Percentiles rank a stretch among this genome's conserved stretches.
phyloP scores from a whole-genome alignment of 495 filamentous ascomycete species.

The Parathielavia appendiculata region DNA sequence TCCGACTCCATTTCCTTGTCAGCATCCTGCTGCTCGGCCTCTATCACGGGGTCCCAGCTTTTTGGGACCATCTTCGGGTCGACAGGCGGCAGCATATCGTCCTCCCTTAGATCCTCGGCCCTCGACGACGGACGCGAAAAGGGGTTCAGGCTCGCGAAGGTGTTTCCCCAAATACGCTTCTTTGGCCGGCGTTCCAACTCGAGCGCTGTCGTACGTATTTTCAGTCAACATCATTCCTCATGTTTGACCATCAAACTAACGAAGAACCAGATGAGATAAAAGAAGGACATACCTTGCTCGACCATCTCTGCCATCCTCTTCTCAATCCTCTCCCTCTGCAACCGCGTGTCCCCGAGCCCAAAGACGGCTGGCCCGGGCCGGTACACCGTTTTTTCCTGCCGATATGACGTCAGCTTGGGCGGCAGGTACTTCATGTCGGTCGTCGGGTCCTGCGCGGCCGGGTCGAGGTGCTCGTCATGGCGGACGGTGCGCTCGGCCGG shows the following conservation, averaged over 20 bases:
- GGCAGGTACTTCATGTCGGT: slow-evolving; percentile 16
- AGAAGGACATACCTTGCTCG: slow-evolving; percentile 9
- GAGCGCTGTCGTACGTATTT: neutral
- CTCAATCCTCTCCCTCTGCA: slow-evolving; percentile 21
- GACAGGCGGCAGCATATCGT: slow-evolving; percentile 10
- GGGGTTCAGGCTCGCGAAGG: neutral
- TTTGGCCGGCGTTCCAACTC: neutral
- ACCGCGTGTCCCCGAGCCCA: slow-evolving; percentile 26
- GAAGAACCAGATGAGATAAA: neutral
- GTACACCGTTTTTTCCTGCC: slow-evolving; percentile 17
- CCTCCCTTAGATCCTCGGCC: neutral
- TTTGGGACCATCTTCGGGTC: neutral
- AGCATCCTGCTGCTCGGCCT: neutral
- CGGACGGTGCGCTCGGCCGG: neutral
- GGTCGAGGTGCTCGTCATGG: slow-evolving; percentile 16
- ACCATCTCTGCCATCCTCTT: slow-evolving; percentile 14
- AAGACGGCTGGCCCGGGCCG: slow-evolving; percentile 21
- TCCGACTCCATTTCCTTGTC: neutral
- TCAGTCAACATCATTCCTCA: neutral
- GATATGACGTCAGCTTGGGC: slow-evolving; percentile 21
- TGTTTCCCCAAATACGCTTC: neutral
- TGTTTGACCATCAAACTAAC: neutral
- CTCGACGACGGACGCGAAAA: slow-evolving; percentile 1
- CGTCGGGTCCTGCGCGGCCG: slow-evolving; percentile 16
- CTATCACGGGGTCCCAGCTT: slow-evolving; percentile 16